phyloP scores from a whole-genome alignment of 768 basidiomycete genomes.

The Panaeolus papilionaceus region DNA sequence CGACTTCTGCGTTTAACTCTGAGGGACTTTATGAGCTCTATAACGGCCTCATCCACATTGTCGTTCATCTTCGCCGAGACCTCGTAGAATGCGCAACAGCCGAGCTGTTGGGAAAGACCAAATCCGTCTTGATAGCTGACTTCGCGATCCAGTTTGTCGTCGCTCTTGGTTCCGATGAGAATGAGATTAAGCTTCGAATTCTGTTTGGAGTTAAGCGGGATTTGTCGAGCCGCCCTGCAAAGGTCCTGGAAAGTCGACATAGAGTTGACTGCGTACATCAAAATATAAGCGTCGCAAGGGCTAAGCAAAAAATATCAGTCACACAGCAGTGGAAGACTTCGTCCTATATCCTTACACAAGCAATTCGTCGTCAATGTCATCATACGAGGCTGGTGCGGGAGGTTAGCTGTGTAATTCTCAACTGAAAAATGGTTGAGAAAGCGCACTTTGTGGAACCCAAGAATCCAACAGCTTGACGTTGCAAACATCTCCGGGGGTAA shows the following conservation, averaged over 20 bases:
- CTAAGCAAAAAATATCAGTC: conserved; percentile 15
- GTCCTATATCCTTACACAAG: conserved; percentile 22
- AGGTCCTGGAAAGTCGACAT: conserved; percentile 33
- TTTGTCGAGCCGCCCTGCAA: conserved; percentile 30
- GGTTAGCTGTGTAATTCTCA: conserved; percentile 11
- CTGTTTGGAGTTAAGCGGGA: conserved; percentile 27
- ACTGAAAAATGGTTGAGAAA: background rate
- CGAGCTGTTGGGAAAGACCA: conserved; percentile 32
- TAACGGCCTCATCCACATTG: conserved; percentile 31
- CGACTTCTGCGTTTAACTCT: background rate
- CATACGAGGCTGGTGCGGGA: conserved; percentile 19
- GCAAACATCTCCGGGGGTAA: conserved; percentile 21
- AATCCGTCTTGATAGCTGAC: conserved; percentile 32
- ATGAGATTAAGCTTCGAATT: conserved; percentile 28
- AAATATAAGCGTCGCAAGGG: conserved; percentile 29
- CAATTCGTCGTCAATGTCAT: conserved; percentile 26
- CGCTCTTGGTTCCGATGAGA: conserved; percentile 37
- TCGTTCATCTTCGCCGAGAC: conserved; percentile 36
- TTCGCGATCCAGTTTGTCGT: conserved; percentile 28
- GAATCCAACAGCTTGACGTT: conserved; percentile 27
- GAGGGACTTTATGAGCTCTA: background rate
- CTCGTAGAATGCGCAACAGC: conserved; percentile 34
- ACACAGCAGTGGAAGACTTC: background rate
- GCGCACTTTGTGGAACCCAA: conserved; percentile 32
- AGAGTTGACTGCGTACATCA: conserved; percentile 32